Base-by-base conservation (phyloP, 495 filamentous ascomycete genomes). In the Aspergillus sclerotioniger region DNA sequence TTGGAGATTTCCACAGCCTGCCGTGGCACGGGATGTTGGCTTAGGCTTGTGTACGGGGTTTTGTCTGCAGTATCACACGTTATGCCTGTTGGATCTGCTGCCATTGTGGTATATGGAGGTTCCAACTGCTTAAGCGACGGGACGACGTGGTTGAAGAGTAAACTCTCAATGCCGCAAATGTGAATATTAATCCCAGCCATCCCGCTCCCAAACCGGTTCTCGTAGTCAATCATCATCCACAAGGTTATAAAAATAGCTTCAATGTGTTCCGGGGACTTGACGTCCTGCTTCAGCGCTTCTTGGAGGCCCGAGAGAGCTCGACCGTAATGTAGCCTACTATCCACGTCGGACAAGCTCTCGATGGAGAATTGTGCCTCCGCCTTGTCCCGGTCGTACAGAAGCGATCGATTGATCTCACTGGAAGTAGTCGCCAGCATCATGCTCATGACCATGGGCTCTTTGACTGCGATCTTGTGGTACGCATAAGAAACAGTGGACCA, bases 171-270 rank as follows among this genome's bases (percentile, higher is more conserved):
- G 0, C 71, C 69, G 2, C 63, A 57, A 25, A 73, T 70, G 43
- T 71, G 71, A 7, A 73, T 66, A 47, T 70, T 70, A 20, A 71
- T 73, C 0, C 67, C 71, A 9, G 69, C 20, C 4, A 56, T 62
- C 16, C 69, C 71, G 10, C 62, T 67, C 28, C 71, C 69, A 48
- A 73, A 73, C 16, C 71, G 62, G 44, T 71, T 67, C 46, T 73
- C 71, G 20, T 73, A 73, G 50, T 71, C 71, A 15, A 73, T 65
- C 69, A 73, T 69, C 46, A 71, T 47, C 69, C 69, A 73, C 12
- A 73, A 35, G 0, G 71, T 73, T 44, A 73, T 68, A 35, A 71
- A 71, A 6, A 70, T 69, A 7, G 69, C 67, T 29, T 73, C 71
- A 5, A 70, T 58, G 16, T 68, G 58, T 17, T 63, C 62, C 10